Evolutionary conservation across 2,329 filamentous ascomycete species (phyloP).

Genomic region (Catunica adiposa): DNA sequence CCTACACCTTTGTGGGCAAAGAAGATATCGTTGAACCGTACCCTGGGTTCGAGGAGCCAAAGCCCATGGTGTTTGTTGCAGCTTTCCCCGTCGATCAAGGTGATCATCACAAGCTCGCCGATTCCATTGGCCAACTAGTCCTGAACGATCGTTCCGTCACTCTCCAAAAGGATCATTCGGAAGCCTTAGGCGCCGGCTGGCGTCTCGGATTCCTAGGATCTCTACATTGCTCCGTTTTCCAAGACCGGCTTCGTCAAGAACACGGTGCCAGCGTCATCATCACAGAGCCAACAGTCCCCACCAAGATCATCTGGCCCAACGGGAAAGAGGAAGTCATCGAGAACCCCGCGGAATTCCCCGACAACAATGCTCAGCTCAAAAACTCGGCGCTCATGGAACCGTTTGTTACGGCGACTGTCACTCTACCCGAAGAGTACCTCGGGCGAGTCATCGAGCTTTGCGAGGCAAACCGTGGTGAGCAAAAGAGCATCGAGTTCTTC

Average conservation of each 20-base stretch:
- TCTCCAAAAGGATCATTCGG: conserved; percentile 82
- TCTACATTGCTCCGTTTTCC: conserved; percentile 95
- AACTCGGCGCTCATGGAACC: conserved; percentile 34
- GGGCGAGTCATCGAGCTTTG: conserved; percentile 92
- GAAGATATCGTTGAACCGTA: conserved; percentile 64
- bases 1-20: conserved; percentile 66
- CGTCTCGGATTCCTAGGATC: conserved; percentile 90
- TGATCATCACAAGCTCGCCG: conserved; percentile 73
- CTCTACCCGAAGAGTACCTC: conserved; percentile 82
- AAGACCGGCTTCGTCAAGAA: conserved; percentile 85
- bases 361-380: conserved; percentile 22
- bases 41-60: conserved; percentile 89
- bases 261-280: conserved; percentile 93
- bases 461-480: conserved; percentile 72
- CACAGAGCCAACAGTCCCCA: conserved; percentile 87
- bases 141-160: conserved; percentile 93
- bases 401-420: conserved; percentile 64
- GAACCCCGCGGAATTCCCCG: conserved; percentile 75
- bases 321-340: conserved; percentile 40
- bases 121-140: conserved; percentile 84
- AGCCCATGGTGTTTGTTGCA: conserved; percentile 97
- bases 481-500: conserved; percentile 81
- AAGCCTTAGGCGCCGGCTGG: conserved; percentile 87
- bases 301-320: conserved; percentile 56
- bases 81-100: conserved; percentile 86